Evolutionary conservation across 148 eudicot species (phyloP).

Genomic region (Rhododendron griersonianum): DNA sequence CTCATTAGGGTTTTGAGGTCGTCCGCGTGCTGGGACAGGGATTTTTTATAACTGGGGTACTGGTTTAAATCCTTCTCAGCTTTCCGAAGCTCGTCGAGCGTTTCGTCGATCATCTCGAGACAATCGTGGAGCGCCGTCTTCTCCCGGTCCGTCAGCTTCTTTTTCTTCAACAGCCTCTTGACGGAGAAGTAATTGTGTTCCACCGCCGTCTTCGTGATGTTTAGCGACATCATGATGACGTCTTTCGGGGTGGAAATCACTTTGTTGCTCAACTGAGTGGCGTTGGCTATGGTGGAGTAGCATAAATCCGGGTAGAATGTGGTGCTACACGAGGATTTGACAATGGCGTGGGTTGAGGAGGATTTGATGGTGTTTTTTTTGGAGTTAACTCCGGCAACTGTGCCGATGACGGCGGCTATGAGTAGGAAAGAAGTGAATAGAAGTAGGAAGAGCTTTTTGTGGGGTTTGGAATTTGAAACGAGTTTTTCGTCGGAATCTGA

Average conservation of each 20-base stretch:
- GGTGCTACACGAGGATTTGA: conserved; percentile 50
- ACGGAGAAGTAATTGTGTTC: conserved; percentile 38
- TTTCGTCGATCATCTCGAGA: conserved; percentile 52
- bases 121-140: conserved; percentile 62
- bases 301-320: conserved; percentile 68
- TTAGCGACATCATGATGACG: conserved; percentile 43
- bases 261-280: conserved; percentile 22
- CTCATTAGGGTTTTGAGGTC: conserved; percentile 65
- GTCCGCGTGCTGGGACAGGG: conserved; percentile 40
- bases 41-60: conserved; percentile 32
- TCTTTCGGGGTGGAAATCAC: conserved; percentile 38
- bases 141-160: conserved; percentile 39
- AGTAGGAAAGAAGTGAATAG: conserved; percentile 36
- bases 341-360: conserved; percentile 34
- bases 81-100: conserved; percentile 54
- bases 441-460: conserved; percentile 35
- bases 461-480: conserved; percentile 15
- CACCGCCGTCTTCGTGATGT: conserved; percentile 40
- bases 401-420: conserved; percentile 31
- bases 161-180: conserved; percentile 22
- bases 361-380: conserved; percentile 3
- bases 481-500: conserved; percentile 14
- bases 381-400: conserved; percentile 30
- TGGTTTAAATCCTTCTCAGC: conserved; percentile 37
- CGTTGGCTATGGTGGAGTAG: conserved; percentile 40